Conservation (phyloP, 2,329 filamentous ascomycete species). For the Microthyrium microscopicum region DNA sequence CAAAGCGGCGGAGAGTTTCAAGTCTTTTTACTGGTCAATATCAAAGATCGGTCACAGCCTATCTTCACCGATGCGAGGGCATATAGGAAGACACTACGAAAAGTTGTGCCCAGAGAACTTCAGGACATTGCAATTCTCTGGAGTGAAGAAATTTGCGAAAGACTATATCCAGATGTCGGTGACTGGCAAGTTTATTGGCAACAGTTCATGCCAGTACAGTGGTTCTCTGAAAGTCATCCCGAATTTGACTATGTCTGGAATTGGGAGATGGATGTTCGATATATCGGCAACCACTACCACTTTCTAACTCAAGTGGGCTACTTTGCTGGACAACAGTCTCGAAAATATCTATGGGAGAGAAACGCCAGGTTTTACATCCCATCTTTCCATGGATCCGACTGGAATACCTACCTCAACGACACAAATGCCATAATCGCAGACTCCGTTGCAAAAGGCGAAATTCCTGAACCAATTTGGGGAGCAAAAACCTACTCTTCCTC, state of each 20-base stretch:
- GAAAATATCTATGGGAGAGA: slow-evolving; percentile 43
- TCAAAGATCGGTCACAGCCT: slow-evolving; percentile 35
- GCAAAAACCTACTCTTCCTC: slow-evolving; percentile 52
- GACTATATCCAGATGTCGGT: slow-evolving; percentile 31
- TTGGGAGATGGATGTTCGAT: slow-evolving; percentile 71
- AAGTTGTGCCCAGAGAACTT: slow-evolving; percentile 53
- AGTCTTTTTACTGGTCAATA: slow-evolving; percentile 30
- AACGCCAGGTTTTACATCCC: slow-evolving; percentile 40
- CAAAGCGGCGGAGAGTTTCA: slow-evolving; percentile 31
- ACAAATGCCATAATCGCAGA: slow-evolving; percentile 25
- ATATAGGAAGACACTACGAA: slow-evolving; percentile 43
- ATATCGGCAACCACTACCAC: slow-evolving; percentile 69
- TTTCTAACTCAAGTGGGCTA: slow-evolving; percentile 48
- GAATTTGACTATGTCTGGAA: slow-evolving; percentile 72
- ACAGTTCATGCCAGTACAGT: slow-evolving; percentile 59
- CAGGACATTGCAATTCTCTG: slow-evolving; percentile 55
- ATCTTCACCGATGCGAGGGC: slow-evolving; percentile 43
- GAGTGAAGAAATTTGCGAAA: slow-evolving; percentile 41
- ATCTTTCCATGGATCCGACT: slow-evolving; percentile 32
- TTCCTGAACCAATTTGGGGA: slow-evolving; percentile 61
- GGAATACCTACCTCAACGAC: slow-evolving; percentile 26
- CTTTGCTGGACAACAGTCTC: slow-evolving; percentile 36
- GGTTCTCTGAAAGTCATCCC: slow-evolving; percentile 58
- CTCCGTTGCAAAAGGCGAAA: slow-evolving; percentile 20
- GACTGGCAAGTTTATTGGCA: slow-evolving; percentile 34